Evolutionary conservation across 129 eudicot species (phyloP), one percentile per base, ranked within the genome.

Genomic region (Arctium minus): DNA sequence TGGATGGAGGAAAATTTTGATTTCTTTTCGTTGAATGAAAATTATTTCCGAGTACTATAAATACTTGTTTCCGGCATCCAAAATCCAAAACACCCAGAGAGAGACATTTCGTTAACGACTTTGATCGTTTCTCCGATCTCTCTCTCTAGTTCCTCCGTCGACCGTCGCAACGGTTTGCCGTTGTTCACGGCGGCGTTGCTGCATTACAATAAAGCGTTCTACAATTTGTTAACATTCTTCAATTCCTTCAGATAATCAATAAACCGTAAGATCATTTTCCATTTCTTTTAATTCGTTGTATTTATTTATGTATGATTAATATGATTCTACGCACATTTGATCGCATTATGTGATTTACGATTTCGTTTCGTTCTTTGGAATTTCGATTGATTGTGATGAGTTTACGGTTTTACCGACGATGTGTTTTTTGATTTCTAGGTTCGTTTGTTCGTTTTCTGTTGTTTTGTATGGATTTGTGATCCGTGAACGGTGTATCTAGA

Each of bases 141-240:
- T 73, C 80, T 85, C 86, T 73, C 81, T 70, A 73, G 65, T 48
- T 84, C 85, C 78, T 74, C n/a, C 87, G 88, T 87, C 92, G 90
- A 77, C 87, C 89, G 75, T 82, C 85, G 76, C 89, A 90, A 85
- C 94, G 94, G 97, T 87, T 88, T 90, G 90, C 92, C 93, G 91
- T 79, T 82, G 90, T 65, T 80, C n/a, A 67, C 89, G 91, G 85
- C 86, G 96, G 86, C 89, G 80, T 75, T 70, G 40, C 62, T 82
- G 73, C 33, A 82, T 82, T 74, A 30, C 68, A 56, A 60, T 46
- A 60, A 5, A 15, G 30, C 31, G 62, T 7, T 70, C 46, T 22
- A 73, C 75, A 72, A 38, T 72, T 50, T 8, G 37, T 48, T 1
- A 38, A 44, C 62, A 18, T 0, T 67, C 30, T 37, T 6, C 65